Evolutionary conservation across 306 rosid genomes (phyloP), one percentile per base, ranked within the genome.

Genomic region (Sphenostylis stenocarpa): DNA sequence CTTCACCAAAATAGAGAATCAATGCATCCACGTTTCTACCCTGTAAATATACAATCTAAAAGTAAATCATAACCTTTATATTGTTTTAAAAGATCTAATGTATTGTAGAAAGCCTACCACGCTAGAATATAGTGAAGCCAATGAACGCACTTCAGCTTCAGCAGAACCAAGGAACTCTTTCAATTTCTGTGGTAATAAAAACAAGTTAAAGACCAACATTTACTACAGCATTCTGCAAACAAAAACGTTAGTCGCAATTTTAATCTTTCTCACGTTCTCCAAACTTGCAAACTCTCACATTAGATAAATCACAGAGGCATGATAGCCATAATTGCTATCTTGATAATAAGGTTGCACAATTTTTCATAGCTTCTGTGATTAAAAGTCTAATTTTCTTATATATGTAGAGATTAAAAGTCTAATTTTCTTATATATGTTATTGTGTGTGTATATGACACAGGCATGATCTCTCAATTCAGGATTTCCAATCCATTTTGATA

Each of bases 1-100:
- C 98, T 84, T 94, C 98, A 45, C 98, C 97, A 76, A 94, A 94
- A 78, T 94, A 94, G 84, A 94, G 85, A 80, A 94, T 90, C 91
- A 91, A 77, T 0, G 87, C 79, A 63, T 94, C 98, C 82, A 90
- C 97, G 26, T 82, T 91, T 83, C 90, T 94, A 74, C 98, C 97
- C 98, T 94, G 90, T 36, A 58, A 81, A 70, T 21, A 67, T 48
- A 63, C 75, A 57, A 52, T 72, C 84, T 75, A 16, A 16, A 63
- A 77, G 67, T 84, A 51, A 81, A 72, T 34, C 71, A 64, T 26
- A 63, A 15, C 28, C 14, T 36, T 43, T 45, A 63, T 64, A 73
- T 52, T 23, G 36, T 56, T 56, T 36, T 9, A 64, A 73, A 78
- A 52, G 49, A 60, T 38, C 20, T 63, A 34, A 19, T 43, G 36